Base-by-base conservation (phyloP, 2,329 filamentous ascomycete species). In the Cladophialophora exuberans region DNA sequence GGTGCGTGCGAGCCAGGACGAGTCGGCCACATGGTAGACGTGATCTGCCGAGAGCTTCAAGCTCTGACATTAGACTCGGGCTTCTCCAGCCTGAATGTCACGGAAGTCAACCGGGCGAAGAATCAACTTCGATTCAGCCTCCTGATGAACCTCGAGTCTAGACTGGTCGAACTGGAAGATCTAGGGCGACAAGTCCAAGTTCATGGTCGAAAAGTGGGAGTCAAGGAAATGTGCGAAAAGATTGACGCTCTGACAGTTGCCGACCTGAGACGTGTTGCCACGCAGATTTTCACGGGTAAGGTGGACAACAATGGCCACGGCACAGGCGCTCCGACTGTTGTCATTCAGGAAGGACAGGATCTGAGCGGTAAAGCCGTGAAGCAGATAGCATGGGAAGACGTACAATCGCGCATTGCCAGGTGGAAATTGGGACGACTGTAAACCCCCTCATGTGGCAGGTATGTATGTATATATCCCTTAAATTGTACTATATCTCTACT, bases 81-180 rank as follows among this genome's bases (percentile, higher is more conserved):
- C 23, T 90, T 87, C 69, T 79, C 83, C 0, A 81, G 87, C 2
- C 79, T 99, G 7, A 84, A 87, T 63, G 75, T 84, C 2, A 80
- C 78, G 30, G 94, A 99, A 74, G 93, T 99, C 54, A 84, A 86
- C 68, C 86, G 94, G 45, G 94, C 94, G 15, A 99, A 99, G 83
- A 99, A 99, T 72, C 94, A 99, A 76, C 84, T 99, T 13, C 85
- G 92, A 36, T 92, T 87, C 11, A 89, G 85, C 54, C 79, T 99
- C 35, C 82, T 99, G 45, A 99, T 99, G 94, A 99, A 99, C 74
- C 83, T 99, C 23, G 94, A 99, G 76, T 91, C 86, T 64, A 83
- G 94, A 57, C 97, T 99, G 91, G 91, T 99, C 7, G 94, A 97
- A 76, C 82, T 99, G 5, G 94, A 99, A 74, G 94, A 99, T 70